phyloP scores from a whole-genome alignment of 257 asterid genomes.

The Solanum virginianum region DNA sequence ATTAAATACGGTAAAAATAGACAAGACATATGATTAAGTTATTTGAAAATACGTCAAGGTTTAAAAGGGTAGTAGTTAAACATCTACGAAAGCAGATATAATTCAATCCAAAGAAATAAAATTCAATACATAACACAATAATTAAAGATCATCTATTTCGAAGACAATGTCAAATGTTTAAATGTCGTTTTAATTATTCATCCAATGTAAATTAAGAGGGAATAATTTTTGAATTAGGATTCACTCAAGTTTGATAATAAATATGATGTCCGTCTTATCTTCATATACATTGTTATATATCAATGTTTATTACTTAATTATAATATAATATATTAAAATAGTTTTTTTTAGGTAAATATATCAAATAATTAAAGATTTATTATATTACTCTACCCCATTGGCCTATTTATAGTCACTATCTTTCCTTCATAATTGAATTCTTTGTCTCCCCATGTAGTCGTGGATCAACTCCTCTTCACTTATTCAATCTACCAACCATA shows the following conservation, averaged over 20 bases:
- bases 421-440: background rate
- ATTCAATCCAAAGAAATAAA: no score
- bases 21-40: accelerated
- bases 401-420: background rate
- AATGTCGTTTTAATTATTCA: no score
- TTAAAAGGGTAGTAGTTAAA: background rate
- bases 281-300: background rate
- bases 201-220: background rate
- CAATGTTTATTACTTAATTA: background rate
- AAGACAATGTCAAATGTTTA: no score
- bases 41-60: background rate
- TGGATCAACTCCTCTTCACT: background rate
- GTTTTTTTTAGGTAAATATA: background rate
- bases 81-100: accelerated
- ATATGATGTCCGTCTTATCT: background rate
- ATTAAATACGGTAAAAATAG: background rate
- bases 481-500: background rate
- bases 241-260: background rate
- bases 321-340: background rate
- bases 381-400: background rate
- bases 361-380: background rate
- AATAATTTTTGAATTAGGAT: background rate
- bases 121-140: no score
- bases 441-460: background rate
- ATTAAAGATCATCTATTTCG: no score